Evolutionary conservation across 192 early-diverging fungal genomes (phyloP).

Genomic region (Linnemannia hyalina): DNA sequence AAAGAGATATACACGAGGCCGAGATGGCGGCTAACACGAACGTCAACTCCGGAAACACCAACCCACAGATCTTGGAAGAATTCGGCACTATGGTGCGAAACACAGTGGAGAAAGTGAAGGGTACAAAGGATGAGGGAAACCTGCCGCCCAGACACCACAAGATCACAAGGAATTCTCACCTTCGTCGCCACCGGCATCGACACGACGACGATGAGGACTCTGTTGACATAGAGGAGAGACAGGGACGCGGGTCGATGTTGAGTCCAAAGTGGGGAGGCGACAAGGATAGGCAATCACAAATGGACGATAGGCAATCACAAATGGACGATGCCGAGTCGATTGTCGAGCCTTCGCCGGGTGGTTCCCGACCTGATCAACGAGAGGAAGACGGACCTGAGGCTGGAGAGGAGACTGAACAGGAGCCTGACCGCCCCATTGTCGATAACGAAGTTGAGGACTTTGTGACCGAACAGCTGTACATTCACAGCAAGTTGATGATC

Average conservation of each 20-base stretch:
- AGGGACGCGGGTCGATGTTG: background rate
- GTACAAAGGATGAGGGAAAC: conserved; percentile 23
- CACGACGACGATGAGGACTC: conserved; percentile 4
- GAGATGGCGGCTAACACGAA: conserved; percentile 13
- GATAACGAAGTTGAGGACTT: conserved; percentile 55
- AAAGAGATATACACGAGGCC: conserved; percentile 20
- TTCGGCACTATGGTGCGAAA: conserved; percentile 25
- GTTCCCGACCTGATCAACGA: background rate
- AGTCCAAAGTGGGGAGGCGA: background rate
- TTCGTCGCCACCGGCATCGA: background rate
- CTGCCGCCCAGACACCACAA: conserved; percentile 32
- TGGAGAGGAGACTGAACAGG: background rate
- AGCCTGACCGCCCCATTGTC: conserved; percentile 7
- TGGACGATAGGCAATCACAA: background rate
- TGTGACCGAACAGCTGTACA: conserved; percentile 87
- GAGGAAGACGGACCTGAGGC: background rate
- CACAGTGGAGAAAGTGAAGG: conserved; percentile 25
- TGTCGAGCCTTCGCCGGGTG: conserved; percentile 15
- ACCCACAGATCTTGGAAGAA: conserved; percentile 20
- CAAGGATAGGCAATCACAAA: background rate
- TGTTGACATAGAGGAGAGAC: background rate
- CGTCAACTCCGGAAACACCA: background rate
- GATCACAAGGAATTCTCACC: background rate
- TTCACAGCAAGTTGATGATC: conserved; percentile 91
- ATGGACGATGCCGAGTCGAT: conserved; percentile 25